Evolutionary conservation across 2,329 filamentous ascomycete genomes (phyloP).

Genomic region (Pleoardoris graminearum): DNA sequence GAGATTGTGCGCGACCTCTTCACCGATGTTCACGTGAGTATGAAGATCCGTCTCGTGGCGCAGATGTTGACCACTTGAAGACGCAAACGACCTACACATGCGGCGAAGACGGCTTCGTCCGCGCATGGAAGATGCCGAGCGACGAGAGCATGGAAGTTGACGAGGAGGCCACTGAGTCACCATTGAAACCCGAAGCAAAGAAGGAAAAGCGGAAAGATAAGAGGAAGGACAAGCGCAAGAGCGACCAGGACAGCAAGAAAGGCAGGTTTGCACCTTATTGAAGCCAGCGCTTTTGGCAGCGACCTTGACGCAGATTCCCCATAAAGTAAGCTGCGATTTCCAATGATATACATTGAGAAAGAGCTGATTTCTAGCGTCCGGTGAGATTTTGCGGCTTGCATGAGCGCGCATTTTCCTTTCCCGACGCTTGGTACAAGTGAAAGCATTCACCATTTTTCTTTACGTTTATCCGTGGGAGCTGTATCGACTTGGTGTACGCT

Average conservation of each 20-base stretch:
- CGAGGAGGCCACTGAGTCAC: slow-evolving; percentile 23
- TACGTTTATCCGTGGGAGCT: too few species aligned
- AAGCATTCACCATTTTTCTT: too few species aligned
- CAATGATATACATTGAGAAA: too few species aligned
- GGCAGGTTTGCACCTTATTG: slow-evolving; percentile 47
- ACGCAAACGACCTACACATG: slow-evolving; percentile 49
- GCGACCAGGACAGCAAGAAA: slow-evolving; percentile 35
- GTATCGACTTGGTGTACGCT: too few species aligned
- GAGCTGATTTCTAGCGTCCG: too few species aligned
- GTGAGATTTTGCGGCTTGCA: too few species aligned
- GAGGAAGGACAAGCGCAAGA: slow-evolving; percentile 30
- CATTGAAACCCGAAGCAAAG: slow-evolving; percentile 13
- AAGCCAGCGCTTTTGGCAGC: background rate
- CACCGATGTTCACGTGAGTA: slow-evolving; percentile 43
- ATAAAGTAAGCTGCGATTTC: background rate
- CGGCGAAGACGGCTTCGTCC: slow-evolving; percentile 54
- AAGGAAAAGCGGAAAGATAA: slow-evolving; percentile 22
- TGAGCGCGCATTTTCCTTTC: too few species aligned
- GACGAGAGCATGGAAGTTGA: slow-evolving; percentile 33
- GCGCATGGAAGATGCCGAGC: slow-evolving; percentile 45
- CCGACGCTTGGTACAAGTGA: too few species aligned
- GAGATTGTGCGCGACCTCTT: slow-evolving; percentile 54
- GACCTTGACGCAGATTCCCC: background rate
- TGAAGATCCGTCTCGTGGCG: background rate
- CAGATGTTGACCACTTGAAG: slow-evolving; percentile 14